Base-by-base conservation (phyloP, 192 early-diverging fungal species). In the Pilaira anomala region DNA sequence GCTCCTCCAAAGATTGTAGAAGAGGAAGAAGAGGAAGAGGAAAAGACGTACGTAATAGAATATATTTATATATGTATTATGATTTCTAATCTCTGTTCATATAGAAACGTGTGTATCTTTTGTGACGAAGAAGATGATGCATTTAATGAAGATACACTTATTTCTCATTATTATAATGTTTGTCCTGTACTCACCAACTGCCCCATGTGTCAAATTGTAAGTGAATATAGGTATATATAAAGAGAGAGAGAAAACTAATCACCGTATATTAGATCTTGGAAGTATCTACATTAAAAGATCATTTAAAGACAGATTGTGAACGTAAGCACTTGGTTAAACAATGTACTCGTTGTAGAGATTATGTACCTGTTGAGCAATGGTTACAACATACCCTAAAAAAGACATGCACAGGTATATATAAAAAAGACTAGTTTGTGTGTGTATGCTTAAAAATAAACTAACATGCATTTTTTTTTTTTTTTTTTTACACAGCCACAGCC, bases 181-280 rank as follows among this genome's bases (percentile, higher is more conserved):
- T 92, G 90, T 65, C 82, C 87, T 5, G 76, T 90, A 72, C 74
- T 89, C 3, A 83, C 79, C 28, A 80, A 83, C n/a, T 92, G 90
- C 59, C 82, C 87, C 1, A 67, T 79, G 25, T 92, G 90, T 62
- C 78, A 85, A 39, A 75, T 84, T 61, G 88, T 91, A 76, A 72
- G 78, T 73, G 12, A 26, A 14, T 55, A 11, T 3, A 45, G 13
- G 22, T 52, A 50, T 36, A 1, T 21, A 4, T 5, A 7, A 48
- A 4, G 4, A 21, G 16, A 48, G 7, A 16, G 16, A 48, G 18
- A 13, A 48, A 48, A 13, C 5, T 18, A 5, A 3, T 16, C 12
- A 2, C 53, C 39, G 3, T 66, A 24, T 42, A 45, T 9, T 74
- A 88, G 88, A 83, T 91, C 22, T 79, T 88, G 5, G 89, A 91